These are phyloP conservation scores for Deinandra increscens DNA, from an alignment of 129 eudicot genomes.

Conservation along the genomic window DNA sequence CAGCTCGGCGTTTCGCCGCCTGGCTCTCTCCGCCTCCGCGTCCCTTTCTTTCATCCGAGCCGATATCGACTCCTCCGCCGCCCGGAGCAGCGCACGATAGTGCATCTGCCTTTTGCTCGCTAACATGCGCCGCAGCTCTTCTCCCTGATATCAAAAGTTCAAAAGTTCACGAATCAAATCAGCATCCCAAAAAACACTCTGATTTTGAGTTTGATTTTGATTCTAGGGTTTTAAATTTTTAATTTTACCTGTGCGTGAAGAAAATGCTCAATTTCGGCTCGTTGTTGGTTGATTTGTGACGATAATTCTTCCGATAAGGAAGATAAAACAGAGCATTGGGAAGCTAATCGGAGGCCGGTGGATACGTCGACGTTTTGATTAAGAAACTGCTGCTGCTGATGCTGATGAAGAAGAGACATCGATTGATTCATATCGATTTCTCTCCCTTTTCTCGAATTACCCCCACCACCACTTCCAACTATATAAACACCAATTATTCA, in stretches of 20 bases:
- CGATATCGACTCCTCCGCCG: conserved; percentile 51
- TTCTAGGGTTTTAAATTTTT: no score
- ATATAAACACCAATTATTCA: not conserved
- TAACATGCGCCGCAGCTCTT: conserved; percentile 61
- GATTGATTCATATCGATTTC: conserved; percentile 38
- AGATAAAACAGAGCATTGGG: conserved; percentile 48
- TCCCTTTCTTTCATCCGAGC: conserved; percentile 52
- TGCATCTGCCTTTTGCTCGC: conserved; percentile 55
- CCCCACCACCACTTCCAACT: conserved; percentile 28
- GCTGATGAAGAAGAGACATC: conserved; percentile 40
- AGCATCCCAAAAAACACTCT: not conserved
- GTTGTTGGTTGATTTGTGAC: conserved; percentile 51
- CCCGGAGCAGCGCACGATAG: conserved; percentile 45
- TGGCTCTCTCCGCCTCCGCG: conserved; percentile 56
- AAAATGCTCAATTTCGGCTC: conserved; percentile 52
- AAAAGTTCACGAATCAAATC: not conserved
- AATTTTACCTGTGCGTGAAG: conserved; percentile 63
- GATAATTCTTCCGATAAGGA: conserved; percentile 45
- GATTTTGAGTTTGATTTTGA: not conserved
- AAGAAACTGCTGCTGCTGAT: conserved; percentile 38
- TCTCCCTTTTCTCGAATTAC: conserved; percentile 43
- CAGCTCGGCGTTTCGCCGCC: conserved; percentile 46
- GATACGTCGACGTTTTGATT: conserved; percentile 51
- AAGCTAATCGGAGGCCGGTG: conserved; percentile 59
- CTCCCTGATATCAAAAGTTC: conserved; percentile 30